Base-by-base conservation (phyloP, 768 basidiomycete species). In the Termitomyces sp. region DNA sequence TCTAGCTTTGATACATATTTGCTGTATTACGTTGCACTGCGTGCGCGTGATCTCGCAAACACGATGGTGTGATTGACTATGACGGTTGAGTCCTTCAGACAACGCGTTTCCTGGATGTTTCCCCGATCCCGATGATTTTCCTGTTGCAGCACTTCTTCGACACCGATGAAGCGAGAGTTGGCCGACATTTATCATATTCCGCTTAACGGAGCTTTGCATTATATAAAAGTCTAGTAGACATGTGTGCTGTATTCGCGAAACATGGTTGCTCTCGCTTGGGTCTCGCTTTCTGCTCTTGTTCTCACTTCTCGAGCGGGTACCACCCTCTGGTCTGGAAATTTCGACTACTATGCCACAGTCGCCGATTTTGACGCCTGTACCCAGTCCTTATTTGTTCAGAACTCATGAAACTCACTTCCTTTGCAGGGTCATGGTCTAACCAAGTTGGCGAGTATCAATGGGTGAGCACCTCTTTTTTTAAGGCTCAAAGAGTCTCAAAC, bases 381-480 rank as follows among this genome's bases (percentile, higher is more conserved):
- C 8, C 52, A 56, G 75, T 62, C 12, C 15, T 35, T 26, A 6
- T 22, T 38, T 51, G 3, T 24, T 54, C 32, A 32, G 5, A 17
- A 15, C 32, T 45, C 19, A 21, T 11, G 3, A 22, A 9, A 19
- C 35, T 58, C 11, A 34, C 24, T 50, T 35, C 37, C 40, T 30
- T 45, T 44, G 58, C 43, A 81, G 81, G 80, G 81, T 79, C 78
- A 28, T 83, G 79, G 79, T 67, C 78, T 7, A 77, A 73, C 66
- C 68, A 79, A 70, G 77, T 81, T 38, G 80, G 80, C 26, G 64
- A 71, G 37, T 83, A 80, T 64, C 82, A 83, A 73, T 84, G 83
- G 79, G 77, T 78, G 62, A 53, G 68, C 43, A 32, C 22, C 10
- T 26, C 11, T 43, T 34, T 34, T 49, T 11, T 40, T 32, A 1